Evolutionary conservation across 176 grass and related monocot species (phyloP).

Genomic region (Oryza glumipatula): DNA sequence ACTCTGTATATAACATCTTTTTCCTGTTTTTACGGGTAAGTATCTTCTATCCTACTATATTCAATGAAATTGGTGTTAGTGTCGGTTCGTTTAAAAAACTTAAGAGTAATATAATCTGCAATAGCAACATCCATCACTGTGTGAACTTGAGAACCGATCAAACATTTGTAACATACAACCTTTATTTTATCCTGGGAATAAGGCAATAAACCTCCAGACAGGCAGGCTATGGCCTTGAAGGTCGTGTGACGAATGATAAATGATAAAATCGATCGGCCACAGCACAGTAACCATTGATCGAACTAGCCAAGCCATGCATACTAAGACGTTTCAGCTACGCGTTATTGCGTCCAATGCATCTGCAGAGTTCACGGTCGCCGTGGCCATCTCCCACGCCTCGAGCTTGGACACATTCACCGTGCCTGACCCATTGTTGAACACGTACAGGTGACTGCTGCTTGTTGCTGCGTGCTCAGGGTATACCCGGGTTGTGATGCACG

Average conservation of each 20-base stretch:
- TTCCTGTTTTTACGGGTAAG: too few species aligned
- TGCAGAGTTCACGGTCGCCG: conserved; percentile 36
- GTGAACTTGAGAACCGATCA: neutral
- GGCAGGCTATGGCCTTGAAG: neutral
- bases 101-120: too few species aligned
- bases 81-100: too few species aligned
- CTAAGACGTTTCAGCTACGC: neutral
- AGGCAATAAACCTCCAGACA: neutral
- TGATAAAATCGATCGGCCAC: neutral
- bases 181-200: neutral
- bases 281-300: neutral
- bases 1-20: too few species aligned
- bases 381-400: conserved; percentile 63
- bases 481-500: conserved; percentile 70
- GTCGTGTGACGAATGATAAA: neutral
- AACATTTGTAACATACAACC: neutral
- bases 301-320: neutral
- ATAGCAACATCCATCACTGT: neutral
- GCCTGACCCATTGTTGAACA: conserved; percentile 65
- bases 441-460: conserved; percentile 42
- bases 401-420: conserved; percentile 51
- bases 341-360: conserved; percentile 10
- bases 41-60: too few species aligned
- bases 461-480: conserved; percentile 54
- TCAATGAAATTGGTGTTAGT: too few species aligned